Conservation (phyloP, 2,329 filamentous ascomycete species). For the Setomelanomma holmii region DNA sequence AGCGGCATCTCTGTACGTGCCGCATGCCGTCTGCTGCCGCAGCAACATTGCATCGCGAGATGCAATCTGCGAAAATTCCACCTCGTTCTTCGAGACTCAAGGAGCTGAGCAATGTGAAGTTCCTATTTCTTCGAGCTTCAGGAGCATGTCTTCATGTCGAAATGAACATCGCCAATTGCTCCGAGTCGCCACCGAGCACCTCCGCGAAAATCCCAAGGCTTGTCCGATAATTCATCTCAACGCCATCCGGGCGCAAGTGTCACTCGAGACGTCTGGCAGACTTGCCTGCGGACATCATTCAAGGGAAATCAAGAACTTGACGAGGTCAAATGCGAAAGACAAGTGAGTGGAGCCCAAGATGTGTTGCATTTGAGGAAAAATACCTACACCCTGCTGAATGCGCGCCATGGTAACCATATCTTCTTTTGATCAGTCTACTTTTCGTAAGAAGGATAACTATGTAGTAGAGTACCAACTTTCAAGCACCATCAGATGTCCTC, state of each 20-base stretch:
- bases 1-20: conserved; percentile 34
- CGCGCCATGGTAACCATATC: conserved; percentile 23
- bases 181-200: conserved; percentile 25
- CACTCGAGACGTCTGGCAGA: too few species aligned
- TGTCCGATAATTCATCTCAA: too few species aligned
- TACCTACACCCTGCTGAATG: conserved; percentile 25
- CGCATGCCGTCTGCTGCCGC: conserved; percentile 20
- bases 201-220: conserved; percentile 6
- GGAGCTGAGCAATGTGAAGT: not conserved
- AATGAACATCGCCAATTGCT: conserved; percentile 7
- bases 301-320: not conserved
- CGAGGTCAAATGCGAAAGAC: not conserved
- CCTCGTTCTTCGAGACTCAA: not conserved
- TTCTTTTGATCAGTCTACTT: conserved; percentile 18
- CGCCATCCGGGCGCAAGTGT: too few species aligned
- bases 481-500: conserved; percentile 20
- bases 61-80: not conserved
- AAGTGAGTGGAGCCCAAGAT: conserved; percentile 11
- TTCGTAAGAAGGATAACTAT: conserved; percentile 31
- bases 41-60: not conserved
- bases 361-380: conserved; percentile 24
- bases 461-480: conserved; percentile 25
- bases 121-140: not conserved
- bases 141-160: too few species aligned
- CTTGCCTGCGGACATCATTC: too few species aligned